These are phyloP conservation scores for Parasitella parasitica DNA, from an alignment of 371 early-diverging fungal species.

Conservation along the genomic window DNA sequence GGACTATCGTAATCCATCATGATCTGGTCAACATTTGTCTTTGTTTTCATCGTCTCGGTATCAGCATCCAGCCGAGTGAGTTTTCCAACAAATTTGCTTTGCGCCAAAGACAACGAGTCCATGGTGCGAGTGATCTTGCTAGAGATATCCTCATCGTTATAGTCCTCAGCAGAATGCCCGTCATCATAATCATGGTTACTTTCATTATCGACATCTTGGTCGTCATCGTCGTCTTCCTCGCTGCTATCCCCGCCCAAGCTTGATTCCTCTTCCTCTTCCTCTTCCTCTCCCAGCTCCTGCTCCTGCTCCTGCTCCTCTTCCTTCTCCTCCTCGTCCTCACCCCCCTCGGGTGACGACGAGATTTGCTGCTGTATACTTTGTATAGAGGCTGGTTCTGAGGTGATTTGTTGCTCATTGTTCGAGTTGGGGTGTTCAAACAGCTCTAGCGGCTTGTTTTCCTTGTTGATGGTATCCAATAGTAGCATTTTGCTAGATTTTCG, in stretches of 20 bases:
- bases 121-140: neutral
- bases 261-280: neutral
- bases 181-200: neutral
- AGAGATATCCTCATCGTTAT: neutral
- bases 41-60: neutral
- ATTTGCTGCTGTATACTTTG: too few relatives aligned
- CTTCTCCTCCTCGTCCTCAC: too few relatives aligned
- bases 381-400: neutral
- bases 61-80: neutral
- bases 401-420: neutral
- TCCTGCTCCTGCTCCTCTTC: too few relatives aligned
- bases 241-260: neutral
- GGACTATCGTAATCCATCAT: slow-evolving; percentile 35
- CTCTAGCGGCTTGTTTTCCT: slow-evolving; percentile 4
- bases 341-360: too few relatives aligned
- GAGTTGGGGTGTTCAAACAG: neutral
- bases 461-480: neutral
- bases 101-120: neutral
- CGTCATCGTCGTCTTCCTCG: neutral
- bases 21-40: neutral
- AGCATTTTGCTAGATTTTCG: neutral
- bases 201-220: neutral
- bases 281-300: too few relatives aligned
- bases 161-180: neutral
- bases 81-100: slow-evolving; percentile 1